Base-by-base conservation (phyloP, 169 alveolate genomes). In the Plasmodium blacklocki region DNA sequence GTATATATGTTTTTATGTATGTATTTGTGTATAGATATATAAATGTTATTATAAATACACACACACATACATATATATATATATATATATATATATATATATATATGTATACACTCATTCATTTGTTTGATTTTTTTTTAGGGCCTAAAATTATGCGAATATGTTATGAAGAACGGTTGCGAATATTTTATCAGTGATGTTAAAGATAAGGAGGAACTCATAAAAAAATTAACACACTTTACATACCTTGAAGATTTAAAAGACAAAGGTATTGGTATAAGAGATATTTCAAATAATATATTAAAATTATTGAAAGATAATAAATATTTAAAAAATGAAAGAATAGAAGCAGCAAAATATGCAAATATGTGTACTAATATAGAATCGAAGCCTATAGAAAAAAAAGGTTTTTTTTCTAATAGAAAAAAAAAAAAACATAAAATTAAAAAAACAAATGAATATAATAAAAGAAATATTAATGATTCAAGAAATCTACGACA, bases 281-380 rank as follows among this genome's bases (percentile, higher is more conserved):
- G 90, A 80, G 90, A 80, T 67, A 67, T 80, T 11, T 80, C 90
- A 56, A 80, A 80, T 45, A 66, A 80, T 14, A 80, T 80, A 8
- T 80, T 80, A 80, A 67, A 14, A 4, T 43, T 80, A 47, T 56
- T 80, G 43, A 14, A 52, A 56, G 90, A 80, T 43, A 80, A 80
- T 62, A 80, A 67, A 15, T 58, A 67, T 67, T 80, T 80, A 59
- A 80, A 45, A 71, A 80, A 67, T 80, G 90, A 80, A 80, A 67
- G 90, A 67, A 80, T 80, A n/a, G 90, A 80, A 67, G 90, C 90
- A 18, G 90, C 83, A 12, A 80, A 80, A 80, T 80, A 80, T 80
- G 90, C 90, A 18, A 80, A 80, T 56, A 52, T 80, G 1, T 80
- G 80, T 47, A 80, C 83, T 0, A 80, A 80, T n/a, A 80, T 67